Evolutionary conservation across 345 rosid genomes (phyloP), one percentile per base, ranked within the genome.

Genomic region (Ailanthus altissimus): DNA sequence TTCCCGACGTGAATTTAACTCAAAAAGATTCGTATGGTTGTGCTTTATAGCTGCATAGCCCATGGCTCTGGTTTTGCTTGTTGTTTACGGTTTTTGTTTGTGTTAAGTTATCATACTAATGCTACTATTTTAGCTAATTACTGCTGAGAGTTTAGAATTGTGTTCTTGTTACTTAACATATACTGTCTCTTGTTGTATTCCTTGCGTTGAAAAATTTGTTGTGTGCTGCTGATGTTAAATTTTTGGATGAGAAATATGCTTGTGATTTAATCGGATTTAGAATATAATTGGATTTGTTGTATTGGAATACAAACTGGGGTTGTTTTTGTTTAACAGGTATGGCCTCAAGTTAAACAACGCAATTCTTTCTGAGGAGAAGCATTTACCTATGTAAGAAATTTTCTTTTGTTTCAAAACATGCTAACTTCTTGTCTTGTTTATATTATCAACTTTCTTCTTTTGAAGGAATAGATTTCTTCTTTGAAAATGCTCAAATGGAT

Each of bases 341-440:
- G 97, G 87, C 40, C 67, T 96, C 88, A 87, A 85, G 86, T 83
- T 90, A 84, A 92, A 93, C 93, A 81, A 96, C 85, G 98, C 99
- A 16, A 96, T 96, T 82, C 93, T 97, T 51, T 97, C 97, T 0
- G 99, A 97, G 77, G 97, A 97, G 74, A 97, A 97, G 87, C 98
- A 93, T 80, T 54, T 93, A 53, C 90, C 95, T 3, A 93, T 96
- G 99, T 96, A 86, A 87, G 94, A 11, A 59, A 2, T 26, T 8
- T 1, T 15, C 18, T 5, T 23, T 47, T 26, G 8, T 47, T 68
- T 47, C 5, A 8, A 8, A 11, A 40, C 2, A 47, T 20, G 58
- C 21, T 26, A 0, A 47, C 32, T 2, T 26, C n/a, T 25, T 46
- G 21, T 68, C 26, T 20, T 68, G 50, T 26, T 50, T 50, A 11